Evolutionary conservation across 2,329 filamentous ascomycete genomes (phyloP), one percentile per base, ranked within the genome.

Genomic region (Sarocladiaceae sp.): DNA sequence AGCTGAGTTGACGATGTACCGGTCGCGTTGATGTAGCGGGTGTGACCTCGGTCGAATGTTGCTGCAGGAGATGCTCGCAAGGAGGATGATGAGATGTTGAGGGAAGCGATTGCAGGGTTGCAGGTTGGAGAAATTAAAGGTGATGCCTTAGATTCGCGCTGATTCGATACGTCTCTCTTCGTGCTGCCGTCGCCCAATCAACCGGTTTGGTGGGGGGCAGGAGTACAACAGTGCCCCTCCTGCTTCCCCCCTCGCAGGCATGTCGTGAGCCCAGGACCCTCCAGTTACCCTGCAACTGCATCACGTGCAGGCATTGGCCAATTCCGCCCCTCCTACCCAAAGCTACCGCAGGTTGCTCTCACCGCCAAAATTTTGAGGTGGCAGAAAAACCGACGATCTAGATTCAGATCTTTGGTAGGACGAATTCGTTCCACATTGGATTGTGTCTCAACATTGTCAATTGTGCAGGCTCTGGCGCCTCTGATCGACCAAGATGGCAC

Each of bases 401-500:
- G n/a, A n/a, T 24, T 11, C n/a, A 23, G 43, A 46, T 33, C 21
- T 23, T 31, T 33, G 16, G 26, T 21, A 24, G 16, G n/a, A 35
- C 19, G 45, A 47, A 40, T 41, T 40, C 46, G 24, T n/a, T 18
- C n/a, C n/a, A n/a, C n/a, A n/a, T n/a, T n/a, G n/a, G n/a, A n/a
- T n/a, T n/a, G n/a, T n/a, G n/a, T n/a, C n/a, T n/a, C n/a, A n/a
- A n/a, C n/a, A n/a, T n/a, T n/a, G n/a, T n/a, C n/a, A n/a, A n/a
- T n/a, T n/a, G n/a, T n/a, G n/a, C n/a, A n/a, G n/a, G n/a, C n/a
- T n/a, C n/a, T n/a, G n/a, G n/a, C n/a, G n/a, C n/a, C n/a, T n/a
- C n/a, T n/a, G n/a, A n/a, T n/a, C n/a, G 20, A 29, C 34, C 50
- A 64, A 53, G 35, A 74, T 75, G 72, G 66, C 70, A 35, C 68